Evolutionary conservation across 148 eudicot genomes (phyloP).

Genomic region (Vaccinium corymbosum): DNA sequence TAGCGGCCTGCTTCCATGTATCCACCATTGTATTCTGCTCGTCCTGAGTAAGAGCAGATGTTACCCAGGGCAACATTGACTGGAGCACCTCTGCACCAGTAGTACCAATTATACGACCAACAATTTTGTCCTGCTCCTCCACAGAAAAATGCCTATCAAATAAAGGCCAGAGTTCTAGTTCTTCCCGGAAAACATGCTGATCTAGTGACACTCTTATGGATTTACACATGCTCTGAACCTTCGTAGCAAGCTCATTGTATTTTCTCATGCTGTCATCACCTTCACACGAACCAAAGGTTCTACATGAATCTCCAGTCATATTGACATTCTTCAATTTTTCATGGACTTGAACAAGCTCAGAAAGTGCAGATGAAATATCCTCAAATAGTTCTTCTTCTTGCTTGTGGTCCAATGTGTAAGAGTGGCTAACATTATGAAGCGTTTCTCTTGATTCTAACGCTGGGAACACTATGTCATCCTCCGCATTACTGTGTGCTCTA

Average conservation of each 20-base stretch:
- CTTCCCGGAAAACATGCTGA: conserved; percentile 92
- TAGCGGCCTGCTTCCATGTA: conserved; percentile 94
- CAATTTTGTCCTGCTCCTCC: conserved; percentile 92
- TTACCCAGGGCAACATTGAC: conserved; percentile 99
- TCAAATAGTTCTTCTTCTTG: conserved; percentile 93
- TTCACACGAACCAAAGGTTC: conserved; percentile 28
- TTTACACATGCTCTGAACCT: conserved; percentile 95
- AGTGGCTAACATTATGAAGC: conserved; percentile 94
- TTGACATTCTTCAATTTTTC: conserved; percentile 33
- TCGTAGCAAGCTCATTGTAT: conserved; percentile 75
- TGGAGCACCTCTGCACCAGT: conserved; percentile 99
- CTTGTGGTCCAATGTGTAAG: conserved; percentile 96
- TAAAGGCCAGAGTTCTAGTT: conserved; percentile 96
- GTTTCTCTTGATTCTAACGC: conserved; percentile 92
- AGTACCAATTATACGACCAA: conserved; percentile 95
- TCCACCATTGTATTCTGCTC: conserved; percentile 98
- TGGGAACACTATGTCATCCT: conserved; percentile 95
- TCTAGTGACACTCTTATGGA: conserved; percentile 87
- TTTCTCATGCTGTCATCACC: conserved; percentile 41
- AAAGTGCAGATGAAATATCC: conserved; percentile 76
- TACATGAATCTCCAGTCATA: conserved; percentile 25
- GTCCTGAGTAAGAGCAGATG: conserved; percentile 92
- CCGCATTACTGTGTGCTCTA: conserved; percentile 96
- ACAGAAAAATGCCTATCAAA: conserved; percentile 86
- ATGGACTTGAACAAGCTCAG: conserved; percentile 63